Evolutionary conservation across 768 basidiomycete genomes (phyloP), one percentile per base, ranked within the genome.

Genomic region (Lentinula guzmanii): DNA sequence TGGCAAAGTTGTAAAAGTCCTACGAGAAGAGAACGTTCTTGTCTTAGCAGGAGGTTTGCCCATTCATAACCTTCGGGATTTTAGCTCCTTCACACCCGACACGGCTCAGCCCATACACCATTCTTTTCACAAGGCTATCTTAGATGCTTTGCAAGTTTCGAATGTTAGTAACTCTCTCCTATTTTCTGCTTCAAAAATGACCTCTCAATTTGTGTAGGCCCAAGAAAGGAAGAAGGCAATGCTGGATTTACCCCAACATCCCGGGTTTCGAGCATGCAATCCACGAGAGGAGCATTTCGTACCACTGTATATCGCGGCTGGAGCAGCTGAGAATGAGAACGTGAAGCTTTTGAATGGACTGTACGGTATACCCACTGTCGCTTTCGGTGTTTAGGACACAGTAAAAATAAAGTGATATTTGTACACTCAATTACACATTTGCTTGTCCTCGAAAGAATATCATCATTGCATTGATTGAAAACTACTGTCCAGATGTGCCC

Each of bases 221-320:
- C 71, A 69, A n/a, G 75, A 75, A 42, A 80, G 88, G 41, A 85
- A 83, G 71, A 64, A 79, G 58, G 84, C 82, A 5, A 69, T 92
- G 74, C 61, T 83, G 57, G 71, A 73, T 8, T 74, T 94, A 61
- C 75, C 78, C 8, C 72, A 74, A 46, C 89, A 92, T 65, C 71
- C 75, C 4, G 82, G 82, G 8, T 93, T 90, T 78, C 79, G 85
- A 4, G 67, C 76, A 0, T 82, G 86, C 31, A 89, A 95, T 66
- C 92, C 91, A 1, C 79, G 87, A 2, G 85, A 86, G 64, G 92
- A 95, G 33, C 91, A 93, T 68, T 90, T 93, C 67, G 77, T 93
- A 15, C 91, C 92, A 9, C 64, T 93, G 15, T 90, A 91, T 69
- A 77, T 92, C 45, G 89, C 87, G 3, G 87, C 84, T 2, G 91